Conservation (phyloP, 2,329 filamentous ascomycete genomes). For the Sarocladium brachiariae region DNA sequence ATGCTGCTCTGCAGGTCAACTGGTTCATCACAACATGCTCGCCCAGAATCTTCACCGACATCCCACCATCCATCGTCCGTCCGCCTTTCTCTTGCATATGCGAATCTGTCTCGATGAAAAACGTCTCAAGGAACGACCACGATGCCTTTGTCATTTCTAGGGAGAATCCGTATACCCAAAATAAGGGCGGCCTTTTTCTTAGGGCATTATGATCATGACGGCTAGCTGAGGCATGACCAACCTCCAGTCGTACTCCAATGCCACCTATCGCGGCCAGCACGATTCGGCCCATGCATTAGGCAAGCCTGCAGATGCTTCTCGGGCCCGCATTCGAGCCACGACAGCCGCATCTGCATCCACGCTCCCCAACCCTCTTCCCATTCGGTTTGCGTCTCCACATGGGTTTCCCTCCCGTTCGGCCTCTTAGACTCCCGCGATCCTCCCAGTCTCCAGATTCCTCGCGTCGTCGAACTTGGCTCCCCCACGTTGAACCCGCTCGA, state of each 20-base stretch:
- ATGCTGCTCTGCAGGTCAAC: neutral
- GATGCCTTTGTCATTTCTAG: neutral
- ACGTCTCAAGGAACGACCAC: neutral
- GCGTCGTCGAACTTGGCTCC: neutral
- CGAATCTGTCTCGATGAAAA: neutral
- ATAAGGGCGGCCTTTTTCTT: no score
- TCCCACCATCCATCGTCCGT: no score
- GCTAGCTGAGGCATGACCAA: neutral
- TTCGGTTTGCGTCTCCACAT: constrained; percentile 25
- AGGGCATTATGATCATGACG: neutral
- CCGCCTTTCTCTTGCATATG: neutral
- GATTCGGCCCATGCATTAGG: constrained; percentile 19
- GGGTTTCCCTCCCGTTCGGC: constrained; percentile 25
- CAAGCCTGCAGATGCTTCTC: constrained; percentile 29
- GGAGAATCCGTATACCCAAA: no score
- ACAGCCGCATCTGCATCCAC: constrained; percentile 23
- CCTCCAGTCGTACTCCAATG: neutral
- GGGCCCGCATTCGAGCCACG: constrained; percentile 34
- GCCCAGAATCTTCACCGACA: no score
- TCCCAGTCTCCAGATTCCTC: neutral
- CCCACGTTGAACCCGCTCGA: constrained; percentile 2
- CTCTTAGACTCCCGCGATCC: constrained; percentile 12
- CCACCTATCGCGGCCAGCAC: neutral
- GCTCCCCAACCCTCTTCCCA: constrained; percentile 19
- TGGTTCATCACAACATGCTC: no score